Conservation (phyloP, 2,329 filamentous ascomycete genomes). For the Botryotinia narcissicola region DNA sequence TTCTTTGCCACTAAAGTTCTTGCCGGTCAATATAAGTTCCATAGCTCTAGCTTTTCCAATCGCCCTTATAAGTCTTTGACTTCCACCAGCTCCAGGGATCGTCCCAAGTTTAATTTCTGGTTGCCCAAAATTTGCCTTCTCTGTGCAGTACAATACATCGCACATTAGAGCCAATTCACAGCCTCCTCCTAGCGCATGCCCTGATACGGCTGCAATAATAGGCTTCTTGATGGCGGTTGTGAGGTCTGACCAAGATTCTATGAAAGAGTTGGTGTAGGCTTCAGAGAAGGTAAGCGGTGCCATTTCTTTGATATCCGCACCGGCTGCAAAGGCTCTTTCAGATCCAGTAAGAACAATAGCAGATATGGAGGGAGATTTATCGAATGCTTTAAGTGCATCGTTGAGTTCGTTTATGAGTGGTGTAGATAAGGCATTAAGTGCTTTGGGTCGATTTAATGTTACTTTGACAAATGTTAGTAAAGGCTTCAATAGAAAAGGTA, state of each 20-base stretch:
- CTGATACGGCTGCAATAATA: constrained; percentile 89
- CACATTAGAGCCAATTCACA: constrained; percentile 98
- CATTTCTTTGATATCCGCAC: constrained; percentile 99
- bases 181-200: constrained; percentile 89
- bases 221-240: constrained; percentile 87
- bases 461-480: constrained; percentile 51
- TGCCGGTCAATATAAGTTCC: constrained; percentile 86
- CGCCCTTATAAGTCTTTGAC: constrained; percentile 79
- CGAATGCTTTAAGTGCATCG: constrained; percentile 68
- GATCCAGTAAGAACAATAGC: constrained; percentile 87
- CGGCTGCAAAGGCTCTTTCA: constrained; percentile 86
- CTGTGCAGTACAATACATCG: constrained; percentile 88
- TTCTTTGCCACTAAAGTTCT: constrained; percentile 77
- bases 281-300: constrained; percentile 82
- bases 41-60: constrained; percentile 84
- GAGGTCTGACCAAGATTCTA: constrained; percentile 88
- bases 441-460: constrained; percentile 89
- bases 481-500: neutral
- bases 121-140: constrained; percentile 86
- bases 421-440: constrained; percentile 88
- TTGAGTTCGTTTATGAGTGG: constrained; percentile 91
- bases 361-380: constrained; percentile 65
- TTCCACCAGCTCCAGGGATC: constrained; percentile 88
- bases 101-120: constrained; percentile 95
- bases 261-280: constrained; percentile 88